phyloP scores from a whole-genome alignment of 495 filamentous ascomycete species.

The Hypoxylon subgilvum region DNA sequence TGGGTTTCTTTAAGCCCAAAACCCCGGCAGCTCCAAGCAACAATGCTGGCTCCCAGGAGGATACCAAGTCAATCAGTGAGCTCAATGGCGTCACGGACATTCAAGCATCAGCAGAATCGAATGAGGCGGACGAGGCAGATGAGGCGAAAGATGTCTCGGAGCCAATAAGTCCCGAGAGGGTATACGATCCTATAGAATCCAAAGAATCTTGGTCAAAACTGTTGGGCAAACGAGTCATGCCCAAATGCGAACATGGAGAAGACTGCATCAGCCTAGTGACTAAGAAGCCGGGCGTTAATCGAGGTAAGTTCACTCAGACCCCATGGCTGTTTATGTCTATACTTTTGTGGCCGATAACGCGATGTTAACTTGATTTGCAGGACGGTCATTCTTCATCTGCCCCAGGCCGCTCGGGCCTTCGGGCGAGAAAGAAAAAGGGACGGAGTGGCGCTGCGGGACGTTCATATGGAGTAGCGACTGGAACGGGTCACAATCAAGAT shows the following conservation, averaged over 20 bases:
- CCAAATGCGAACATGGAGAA: conserved; percentile 86
- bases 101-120: conserved; percentile 3
- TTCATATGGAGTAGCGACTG: conserved; percentile 94
- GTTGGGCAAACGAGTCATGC: conserved; percentile 74
- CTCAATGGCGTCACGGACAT: conserved; percentile 22
- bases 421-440: conserved; percentile 79
- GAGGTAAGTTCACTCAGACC: conserved; percentile 47
- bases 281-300: conserved; percentile 86
- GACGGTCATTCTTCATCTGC: conserved; percentile 87
- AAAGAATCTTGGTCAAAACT: conserved; percentile 89
- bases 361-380: conserved; percentile 42
- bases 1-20: conserved; percentile 81
- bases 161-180: conserved; percentile 29
- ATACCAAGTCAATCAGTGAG: conserved; percentile 5
- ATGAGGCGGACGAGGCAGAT: not conserved
- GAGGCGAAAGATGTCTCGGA: not conserved
- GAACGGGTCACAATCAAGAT: conserved; percentile 44
- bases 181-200: conserved; percentile 72
- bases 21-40: conserved; percentile 10
- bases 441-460: conserved; percentile 82
- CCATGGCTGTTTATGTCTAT: not conserved
- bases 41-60: not conserved
- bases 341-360: not conserved
- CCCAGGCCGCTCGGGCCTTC: conserved; percentile 79
- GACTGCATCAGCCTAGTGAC: conserved; percentile 80